Percentiles rank a stretch among this genome's conserved stretches.
Evolutionary conservation across 192 early-diverging fungal genomes (phyloP).

Genomic region (Coemansia sp.): DNA sequence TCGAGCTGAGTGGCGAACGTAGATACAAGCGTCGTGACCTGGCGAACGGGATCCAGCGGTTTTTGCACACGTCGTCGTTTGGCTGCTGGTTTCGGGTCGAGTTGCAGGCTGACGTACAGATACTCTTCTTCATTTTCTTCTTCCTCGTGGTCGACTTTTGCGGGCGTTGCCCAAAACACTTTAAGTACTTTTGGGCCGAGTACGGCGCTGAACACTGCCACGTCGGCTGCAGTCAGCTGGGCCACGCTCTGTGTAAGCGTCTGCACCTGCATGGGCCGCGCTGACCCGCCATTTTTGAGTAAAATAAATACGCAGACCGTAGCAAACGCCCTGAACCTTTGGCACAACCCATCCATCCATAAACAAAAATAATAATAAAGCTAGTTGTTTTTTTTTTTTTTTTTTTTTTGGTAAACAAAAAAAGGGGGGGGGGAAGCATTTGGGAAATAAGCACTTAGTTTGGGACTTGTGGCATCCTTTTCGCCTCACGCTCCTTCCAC

Average conservation of each 20-base stretch:
- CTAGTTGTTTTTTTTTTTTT: no score
- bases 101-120: neutral
- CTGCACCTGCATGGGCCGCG: slow-evolving; percentile 4
- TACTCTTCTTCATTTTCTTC: no score
- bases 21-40: slow-evolving; percentile 5
- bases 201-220: slow-evolving; percentile 15
- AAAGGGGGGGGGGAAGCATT: no score
- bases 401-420: no score
- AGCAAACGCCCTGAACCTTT: slow-evolving; percentile 21
- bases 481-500: slow-evolving; percentile 25
- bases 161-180: slow-evolving; percentile 5
- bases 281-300: neutral
- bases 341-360: neutral
- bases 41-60: neutral
- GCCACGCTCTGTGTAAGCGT: neutral
- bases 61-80: neutral
- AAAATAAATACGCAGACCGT: slow-evolving; percentile 21
- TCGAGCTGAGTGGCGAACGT: neutral
- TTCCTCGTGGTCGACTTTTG: neutral
- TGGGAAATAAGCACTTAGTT: neutral
- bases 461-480: no score
- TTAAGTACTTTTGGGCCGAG: slow-evolving; percentile 12
- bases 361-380: neutral
- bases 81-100: neutral
- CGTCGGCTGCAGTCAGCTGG: slow-evolving; percentile 3